Evolutionary conservation across 2,329 filamentous ascomycete species (phyloP).

Genomic region (Monosporascus sp.): DNA sequence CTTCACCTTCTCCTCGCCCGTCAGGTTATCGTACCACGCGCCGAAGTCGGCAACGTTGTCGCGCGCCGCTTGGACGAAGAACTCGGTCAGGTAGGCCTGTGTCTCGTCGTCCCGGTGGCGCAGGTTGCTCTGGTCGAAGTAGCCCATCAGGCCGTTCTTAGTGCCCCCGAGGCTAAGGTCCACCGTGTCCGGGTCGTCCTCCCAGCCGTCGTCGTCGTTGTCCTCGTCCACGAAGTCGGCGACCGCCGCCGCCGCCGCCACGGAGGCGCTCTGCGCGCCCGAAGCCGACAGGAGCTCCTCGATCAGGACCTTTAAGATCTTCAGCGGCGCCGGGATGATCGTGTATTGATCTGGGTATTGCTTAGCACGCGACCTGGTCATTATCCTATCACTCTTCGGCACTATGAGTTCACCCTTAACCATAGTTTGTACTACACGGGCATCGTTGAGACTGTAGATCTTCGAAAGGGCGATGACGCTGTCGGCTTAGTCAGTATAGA

Average conservation of each 20-base stretch:
- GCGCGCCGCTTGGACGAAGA: slow-evolving; percentile 61
- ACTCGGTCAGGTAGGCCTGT: slow-evolving; percentile 74
- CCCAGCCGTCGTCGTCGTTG: slow-evolving; percentile 79
- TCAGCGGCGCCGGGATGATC: slow-evolving; percentile 78
- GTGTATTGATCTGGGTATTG: slow-evolving; percentile 88
- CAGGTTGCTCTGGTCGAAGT: slow-evolving; percentile 51
- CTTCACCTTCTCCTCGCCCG: slow-evolving; percentile 51
- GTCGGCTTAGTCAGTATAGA: slow-evolving; percentile 24
- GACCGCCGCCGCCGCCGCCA: slow-evolving; percentile 55
- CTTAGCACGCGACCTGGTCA: slow-evolving; percentile 87
- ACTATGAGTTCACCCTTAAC: slow-evolving; percentile 92
- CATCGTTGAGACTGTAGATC: slow-evolving; percentile 80
- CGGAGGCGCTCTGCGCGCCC: slow-evolving; percentile 54
- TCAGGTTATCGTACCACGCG: slow-evolving; percentile 50
- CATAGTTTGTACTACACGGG: slow-evolving; percentile 68
- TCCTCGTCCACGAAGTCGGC: slow-evolving; percentile 54
- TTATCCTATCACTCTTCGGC: slow-evolving; percentile 73
- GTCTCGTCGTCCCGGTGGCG: slow-evolving; percentile 85
- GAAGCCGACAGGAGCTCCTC: slow-evolving; percentile 84
- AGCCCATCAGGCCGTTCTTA: slow-evolving; percentile 76
- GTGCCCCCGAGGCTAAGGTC: slow-evolving; percentile 68
- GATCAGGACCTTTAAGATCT: slow-evolving; percentile 93
- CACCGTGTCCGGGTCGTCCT: slow-evolving; percentile 72
- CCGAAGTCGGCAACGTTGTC: slow-evolving; percentile 53
- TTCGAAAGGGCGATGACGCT: slow-evolving; percentile 91